These are phyloP conservation scores for Rhizophagus prolifer DNA, from an alignment of 192 early-diverging fungal species.

Conservation along the genomic window DNA sequence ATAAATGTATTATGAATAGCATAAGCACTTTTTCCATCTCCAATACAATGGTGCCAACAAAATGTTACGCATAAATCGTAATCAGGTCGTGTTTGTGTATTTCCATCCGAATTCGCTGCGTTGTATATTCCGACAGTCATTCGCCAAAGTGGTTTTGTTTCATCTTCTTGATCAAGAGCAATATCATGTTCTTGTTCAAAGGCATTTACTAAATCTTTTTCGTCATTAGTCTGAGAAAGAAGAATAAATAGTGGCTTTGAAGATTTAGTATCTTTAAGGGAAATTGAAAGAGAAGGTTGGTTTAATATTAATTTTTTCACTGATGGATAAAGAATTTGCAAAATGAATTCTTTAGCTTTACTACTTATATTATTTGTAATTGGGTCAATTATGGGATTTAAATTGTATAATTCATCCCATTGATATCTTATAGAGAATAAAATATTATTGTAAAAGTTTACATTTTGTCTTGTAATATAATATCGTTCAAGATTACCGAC, in stretches of 20 bases:
- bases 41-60: constrained; percentile 8
- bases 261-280: not conserved
- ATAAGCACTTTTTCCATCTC: constrained; percentile 1
- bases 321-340: not conserved
- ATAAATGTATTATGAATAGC: not conserved
- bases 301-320: not conserved
- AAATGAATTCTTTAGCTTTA: not conserved
- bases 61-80: not conserved
- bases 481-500: constrained; percentile 6
- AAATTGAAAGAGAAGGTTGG: not conserved
- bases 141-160: constrained; percentile 15
- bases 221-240: not conserved
- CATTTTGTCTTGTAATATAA: not conserved
- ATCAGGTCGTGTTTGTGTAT: not conserved
- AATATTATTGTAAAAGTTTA: constrained; percentile 5
- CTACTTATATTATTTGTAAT: not conserved
- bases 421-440: not conserved
- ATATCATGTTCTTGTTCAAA: constrained; percentile 7
- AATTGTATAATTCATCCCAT: constrained; percentile 4
- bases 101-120: not conserved
- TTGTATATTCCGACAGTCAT: not conserved
- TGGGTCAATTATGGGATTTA: not conserved
- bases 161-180: not conserved
- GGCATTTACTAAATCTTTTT: not conserved
- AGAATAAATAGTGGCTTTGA: not conserved